Base-by-base conservation (phyloP, 176 grass and related monocot genomes). In the Calamus simplicifolius region DNA sequence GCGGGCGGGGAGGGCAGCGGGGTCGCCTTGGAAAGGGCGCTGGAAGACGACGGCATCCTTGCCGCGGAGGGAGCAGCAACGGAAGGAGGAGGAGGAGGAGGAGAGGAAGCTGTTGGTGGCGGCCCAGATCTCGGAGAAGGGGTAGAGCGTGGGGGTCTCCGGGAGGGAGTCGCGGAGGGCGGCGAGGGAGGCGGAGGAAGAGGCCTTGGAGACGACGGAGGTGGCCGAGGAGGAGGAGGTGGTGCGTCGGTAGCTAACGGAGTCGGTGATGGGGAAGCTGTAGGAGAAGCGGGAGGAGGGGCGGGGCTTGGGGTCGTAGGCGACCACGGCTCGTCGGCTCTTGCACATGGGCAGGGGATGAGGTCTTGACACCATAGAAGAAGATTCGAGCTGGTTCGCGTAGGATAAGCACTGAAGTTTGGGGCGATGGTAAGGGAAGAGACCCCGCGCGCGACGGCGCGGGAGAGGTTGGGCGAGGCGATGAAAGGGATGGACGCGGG, bases 71-170 rank as follows among this genome's bases (percentile, higher is more conserved):
- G 72, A 70, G 75, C 85, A 95, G 26, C 71, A 62, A 85, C 85
- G 89, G 73, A 65, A 77, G 43, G 72, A 62, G 18, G 79, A 57
- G 14, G 63, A 15, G 38, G 76, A 43, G 61, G 67, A n/a, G 10
- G 60, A 3, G 64, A 95, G 81, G 79, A 95, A 95, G 50, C 58
- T 73, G 81, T 95, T 89, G 73, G 85, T 95, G 18, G 85, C 85
- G 3, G 69, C 25, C 23, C 72, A 51, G 49, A 95, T 61, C 73
- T 95, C 89, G 0, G 64, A 51, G 69, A 95, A 89, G 19, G 85
- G 19, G 61, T 89, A 95, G 62, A 89, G 69, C 1, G 53, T 31
- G 2, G 78, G 71, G 0, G 62, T 64, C 61, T 63, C 53, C 49
- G 69, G 75, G 2, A 83, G 79, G 10, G 79, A 77, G 54, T 78